Percentiles rank a stretch among this genome's conserved stretches.
These are phyloP conservation scores for Trichoderma hamatum DNA, from an alignment of 2,329 filamentous ascomycete genomes.

Conservation along the genomic window DNA sequence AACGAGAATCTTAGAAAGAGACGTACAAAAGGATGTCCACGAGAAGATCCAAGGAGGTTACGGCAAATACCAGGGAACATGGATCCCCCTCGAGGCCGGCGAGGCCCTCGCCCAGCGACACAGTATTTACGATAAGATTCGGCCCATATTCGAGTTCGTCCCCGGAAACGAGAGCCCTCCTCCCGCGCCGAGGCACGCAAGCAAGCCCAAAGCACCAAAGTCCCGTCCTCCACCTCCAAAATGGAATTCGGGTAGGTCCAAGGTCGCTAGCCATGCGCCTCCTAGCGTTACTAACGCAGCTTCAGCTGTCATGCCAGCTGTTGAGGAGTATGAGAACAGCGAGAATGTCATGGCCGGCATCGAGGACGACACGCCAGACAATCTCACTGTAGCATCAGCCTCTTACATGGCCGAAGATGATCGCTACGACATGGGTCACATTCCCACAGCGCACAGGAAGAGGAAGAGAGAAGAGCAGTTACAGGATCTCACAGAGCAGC, in stretches of 20 bases:
- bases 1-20: slow-evolving; percentile 91
- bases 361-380: slow-evolving; percentile 82
- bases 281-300: slow-evolving; percentile 31
- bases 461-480: slow-evolving; percentile 71
- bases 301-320: slow-evolving; percentile 34
- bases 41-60: slow-evolving; percentile 99
- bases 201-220: slow-evolving; percentile 78
- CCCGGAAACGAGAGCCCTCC: slow-evolving; percentile 86
- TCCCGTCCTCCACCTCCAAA: slow-evolving; percentile 54
- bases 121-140: slow-evolving; percentile 79
- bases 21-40: slow-evolving; percentile 94
- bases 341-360: slow-evolving; percentile 62
- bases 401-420: slow-evolving; percentile 86
- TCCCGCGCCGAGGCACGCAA: slow-evolving; percentile 89
- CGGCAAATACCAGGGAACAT: slow-evolving; percentile 98
- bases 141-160: slow-evolving; percentile 85
- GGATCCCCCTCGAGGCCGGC: slow-evolving; percentile 87
- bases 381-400: slow-evolving; percentile 78
- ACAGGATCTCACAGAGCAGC: slow-evolving; percentile 71
- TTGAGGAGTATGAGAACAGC: slow-evolving; percentile 67
- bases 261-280: slow-evolving; percentile 4
- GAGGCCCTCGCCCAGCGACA: slow-evolving; percentile 84
- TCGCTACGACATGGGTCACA: slow-evolving; percentile 69
- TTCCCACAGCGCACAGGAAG: slow-evolving; percentile 66
- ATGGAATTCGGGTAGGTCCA: slow-evolving; percentile 45